These are phyloP conservation scores for Stemphylium vesicarium DNA, from an alignment of 2,329 filamentous ascomycete genomes.

Conservation along the genomic window DNA sequence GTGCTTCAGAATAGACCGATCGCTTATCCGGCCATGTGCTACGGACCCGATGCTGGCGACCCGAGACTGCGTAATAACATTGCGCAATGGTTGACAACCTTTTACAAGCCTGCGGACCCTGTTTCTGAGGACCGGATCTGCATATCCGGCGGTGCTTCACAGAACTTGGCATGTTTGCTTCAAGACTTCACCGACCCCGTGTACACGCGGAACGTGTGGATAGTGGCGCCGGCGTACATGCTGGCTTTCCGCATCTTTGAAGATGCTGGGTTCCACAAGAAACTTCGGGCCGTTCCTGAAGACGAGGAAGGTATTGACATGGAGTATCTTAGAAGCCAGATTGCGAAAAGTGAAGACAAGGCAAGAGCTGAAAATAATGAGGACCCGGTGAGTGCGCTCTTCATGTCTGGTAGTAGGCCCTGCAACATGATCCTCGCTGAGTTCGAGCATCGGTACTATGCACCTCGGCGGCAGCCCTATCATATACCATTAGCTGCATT, in stretches of 20 bases:
- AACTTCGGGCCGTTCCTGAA: slow-evolving; percentile 74
- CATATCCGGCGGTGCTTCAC: slow-evolving; percentile 84
- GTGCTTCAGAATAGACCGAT: slow-evolving; percentile 67
- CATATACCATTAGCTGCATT: background rate
- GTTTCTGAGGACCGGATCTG: slow-evolving; percentile 68
- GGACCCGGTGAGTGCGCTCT: slow-evolving; percentile 50
- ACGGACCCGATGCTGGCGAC: slow-evolving; percentile 76
- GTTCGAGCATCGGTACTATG: background rate
- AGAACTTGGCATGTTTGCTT: slow-evolving; percentile 78
- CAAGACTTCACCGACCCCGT: slow-evolving; percentile 80
- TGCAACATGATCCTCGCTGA: background rate
- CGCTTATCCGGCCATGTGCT: slow-evolving; percentile 71
- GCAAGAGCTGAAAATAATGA: slow-evolving; percentile 47
- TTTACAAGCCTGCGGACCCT: slow-evolving; percentile 60
- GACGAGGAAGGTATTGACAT: slow-evolving; percentile 80
- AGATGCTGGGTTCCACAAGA: slow-evolving; percentile 73
- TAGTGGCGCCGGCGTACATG: slow-evolving; percentile 82
- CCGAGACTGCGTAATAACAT: slow-evolving; percentile 65
- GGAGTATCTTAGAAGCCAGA: slow-evolving; percentile 60
- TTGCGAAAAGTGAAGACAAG: slow-evolving; percentile 58
- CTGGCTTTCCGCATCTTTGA: slow-evolving; percentile 85
- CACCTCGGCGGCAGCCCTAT: background rate
- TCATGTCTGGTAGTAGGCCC: background rate
- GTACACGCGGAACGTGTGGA: slow-evolving; percentile 78
- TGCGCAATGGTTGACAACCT: slow-evolving; percentile 71